Conservation (phyloP, 768 basidiomycete genomes). For the Calocera cornea region DNA sequence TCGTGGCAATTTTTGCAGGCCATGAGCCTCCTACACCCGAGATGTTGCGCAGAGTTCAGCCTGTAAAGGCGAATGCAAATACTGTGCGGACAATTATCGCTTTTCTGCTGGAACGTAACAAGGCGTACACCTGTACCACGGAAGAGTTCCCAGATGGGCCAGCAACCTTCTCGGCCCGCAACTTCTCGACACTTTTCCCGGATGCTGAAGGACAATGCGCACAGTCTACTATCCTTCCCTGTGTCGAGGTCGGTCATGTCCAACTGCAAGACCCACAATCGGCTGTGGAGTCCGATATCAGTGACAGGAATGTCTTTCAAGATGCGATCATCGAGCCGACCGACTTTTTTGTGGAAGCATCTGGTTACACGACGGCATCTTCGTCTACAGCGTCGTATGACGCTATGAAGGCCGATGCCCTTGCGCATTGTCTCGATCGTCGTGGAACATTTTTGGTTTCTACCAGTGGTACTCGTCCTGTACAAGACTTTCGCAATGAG, state of each 20-base stretch:
- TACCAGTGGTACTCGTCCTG: neutral
- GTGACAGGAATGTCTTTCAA: neutral
- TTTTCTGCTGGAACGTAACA: neutral
- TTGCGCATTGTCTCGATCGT: neutral
- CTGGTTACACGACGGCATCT: neutral
- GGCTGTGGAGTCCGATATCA: neutral
- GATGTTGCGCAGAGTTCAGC: neutral
- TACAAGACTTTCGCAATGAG: conserved; percentile 28
- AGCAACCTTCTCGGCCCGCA: neutral
- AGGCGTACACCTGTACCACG: neutral
- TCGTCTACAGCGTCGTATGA: neutral
- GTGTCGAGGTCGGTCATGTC: neutral
- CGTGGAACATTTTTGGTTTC: neutral
- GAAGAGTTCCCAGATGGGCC: neutral
- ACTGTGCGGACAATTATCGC: neutral
- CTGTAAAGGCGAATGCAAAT: neutral
- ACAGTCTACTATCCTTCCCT: neutral
- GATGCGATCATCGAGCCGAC: neutral
- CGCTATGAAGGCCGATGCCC: neutral
- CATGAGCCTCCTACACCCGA: neutral
- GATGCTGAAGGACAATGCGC: neutral
- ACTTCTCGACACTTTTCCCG: neutral
- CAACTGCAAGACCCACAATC: neutral
- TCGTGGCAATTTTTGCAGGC: neutral
- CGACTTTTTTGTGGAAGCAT: neutral